Base-by-base conservation (phyloP, 805 yeast species). In the Zygotorulaspora florentina region DNA sequence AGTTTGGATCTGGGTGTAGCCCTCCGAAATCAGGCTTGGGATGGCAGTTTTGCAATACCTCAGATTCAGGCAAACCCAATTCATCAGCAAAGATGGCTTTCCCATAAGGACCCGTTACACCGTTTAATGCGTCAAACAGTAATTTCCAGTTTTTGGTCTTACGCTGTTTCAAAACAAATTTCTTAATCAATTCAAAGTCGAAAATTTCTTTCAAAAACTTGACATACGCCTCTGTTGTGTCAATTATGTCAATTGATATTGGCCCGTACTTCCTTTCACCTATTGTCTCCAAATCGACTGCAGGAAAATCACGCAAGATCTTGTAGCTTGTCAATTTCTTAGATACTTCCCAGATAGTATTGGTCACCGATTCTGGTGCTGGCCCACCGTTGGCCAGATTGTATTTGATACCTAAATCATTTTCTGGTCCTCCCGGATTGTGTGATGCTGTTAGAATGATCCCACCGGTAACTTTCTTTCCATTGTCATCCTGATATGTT, bases 51-150 rank as follows among this genome's bases (percentile, higher is more conserved):
- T 91, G 98, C 48, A 93, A 73, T 3, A 85, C 75, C 3, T 77
- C 67, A 44, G 62, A 65, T 38, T 61, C 66, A 2, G 91, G 83
- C 53, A 93, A 70, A 0, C 95, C 96, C 46, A 91, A 77, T 69
- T 88, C 95, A 37, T 87, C 83, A 30, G 87, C 74, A 57, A 91
- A 91, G 44, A 93, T 80, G 42, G 86, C 84, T 59, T 75, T 71
- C 48, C 96, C 98, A 63, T 93, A 91, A 16, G 98, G 97, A 36
- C 98, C 99, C 23, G 99, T 91, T 59, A 91, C 93, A 63, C 99
- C 99, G 61, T 88, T 87, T 58, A 91, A 72, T 2, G 91, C 88
- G 64, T 91, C 99, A 58, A 93, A 93, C 49, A 91, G 73, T 35
- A 89, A 77, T 58, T 76, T 77, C 72, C 88, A 89, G 36, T 77